phyloP scores from a whole-genome alignment of 176 grass and related monocot genomes.

The Canna indica region DNA sequence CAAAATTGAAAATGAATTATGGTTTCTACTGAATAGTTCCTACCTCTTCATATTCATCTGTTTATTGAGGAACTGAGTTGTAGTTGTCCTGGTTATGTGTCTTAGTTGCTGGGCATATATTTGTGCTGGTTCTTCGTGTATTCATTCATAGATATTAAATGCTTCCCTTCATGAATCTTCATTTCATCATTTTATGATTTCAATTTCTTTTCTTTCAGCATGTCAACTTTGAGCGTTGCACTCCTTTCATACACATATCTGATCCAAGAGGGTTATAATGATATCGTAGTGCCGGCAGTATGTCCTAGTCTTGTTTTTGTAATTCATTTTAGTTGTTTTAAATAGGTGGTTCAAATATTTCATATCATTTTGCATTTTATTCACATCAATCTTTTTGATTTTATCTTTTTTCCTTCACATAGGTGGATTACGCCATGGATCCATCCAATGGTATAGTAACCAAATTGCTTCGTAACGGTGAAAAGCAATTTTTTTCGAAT shows the following conservation, averaged over 20 bases:
- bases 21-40: too few relatives aligned
- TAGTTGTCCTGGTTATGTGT: too few relatives aligned
- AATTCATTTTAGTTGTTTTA: not conserved
- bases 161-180: not conserved
- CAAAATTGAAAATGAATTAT: too few relatives aligned
- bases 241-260: conserved; percentile 78
- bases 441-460: conserved; percentile 33
- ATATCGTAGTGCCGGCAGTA: conserved; percentile 70
- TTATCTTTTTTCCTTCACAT: conserved; percentile 15
- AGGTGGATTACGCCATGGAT: conserved; percentile 79
- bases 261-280: conserved; percentile 33
- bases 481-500: conserved; percentile 50
- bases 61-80: too few relatives aligned
- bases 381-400: not conserved
- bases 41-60: too few relatives aligned
- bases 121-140: not conserved
- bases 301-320: not conserved
- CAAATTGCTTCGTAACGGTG: conserved; percentile 22
- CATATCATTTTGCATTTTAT: not conserved
- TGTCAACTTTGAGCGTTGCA: conserved; percentile 55
- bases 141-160: not conserved
- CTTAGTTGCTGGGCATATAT: not conserved
- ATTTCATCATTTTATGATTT: not conserved
- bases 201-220: conserved; percentile 19
- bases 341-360: not conserved